Evolutionary conservation across 2,329 filamentous ascomycete genomes (phyloP).

Genomic region (Colletotrichum costaricense): DNA sequence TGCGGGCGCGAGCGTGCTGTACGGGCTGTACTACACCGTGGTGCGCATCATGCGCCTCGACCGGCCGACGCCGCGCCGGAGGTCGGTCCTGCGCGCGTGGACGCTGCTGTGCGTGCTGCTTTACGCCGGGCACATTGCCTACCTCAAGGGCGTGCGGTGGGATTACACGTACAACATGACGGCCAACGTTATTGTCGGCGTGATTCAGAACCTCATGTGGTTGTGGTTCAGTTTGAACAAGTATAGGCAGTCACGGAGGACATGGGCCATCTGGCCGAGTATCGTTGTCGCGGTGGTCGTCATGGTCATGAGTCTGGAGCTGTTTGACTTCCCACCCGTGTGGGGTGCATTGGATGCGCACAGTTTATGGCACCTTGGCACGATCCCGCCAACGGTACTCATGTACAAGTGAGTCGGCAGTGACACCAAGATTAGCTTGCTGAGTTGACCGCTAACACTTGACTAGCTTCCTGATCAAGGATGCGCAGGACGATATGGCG

Average conservation of each 20-base stretch:
- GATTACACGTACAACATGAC: conserved; percentile 99
- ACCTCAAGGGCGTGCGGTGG: conserved; percentile 88
- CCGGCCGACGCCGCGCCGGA: conserved; percentile 54
- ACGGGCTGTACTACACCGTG: conserved; percentile 87
- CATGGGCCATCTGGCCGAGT: conserved; percentile 91
- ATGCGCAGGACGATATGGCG: conserved; percentile 85
- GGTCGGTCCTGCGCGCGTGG: conserved; percentile 76
- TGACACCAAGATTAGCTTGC: not conserved
- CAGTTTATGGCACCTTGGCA: conserved; percentile 94
- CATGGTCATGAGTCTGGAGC: conserved; percentile 92
- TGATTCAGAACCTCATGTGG: conserved; percentile 87
- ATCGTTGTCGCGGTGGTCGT: conserved; percentile 93
- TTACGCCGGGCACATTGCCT: conserved; percentile 82
- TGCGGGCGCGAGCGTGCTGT: conserved; percentile 89
- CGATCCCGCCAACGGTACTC: conserved; percentile 85
- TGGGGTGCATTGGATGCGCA: conserved; percentile 90
- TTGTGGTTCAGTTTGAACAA: conserved; percentile 81
- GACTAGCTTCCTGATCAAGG: conserved; percentile 84
- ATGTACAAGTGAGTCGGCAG: conserved; percentile 87
- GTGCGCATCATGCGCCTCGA: conserved; percentile 89
- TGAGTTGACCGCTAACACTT: not conserved
- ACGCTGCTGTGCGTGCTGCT: conserved; percentile 76
- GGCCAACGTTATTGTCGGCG: conserved; percentile 86
- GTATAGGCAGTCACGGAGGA: conserved; percentile 76
- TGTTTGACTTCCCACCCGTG: conserved; percentile 92